These are phyloP conservation scores for Lachancea waltii DNA, from an alignment of 805 yeast species.

Conservation along the genomic window DNA sequence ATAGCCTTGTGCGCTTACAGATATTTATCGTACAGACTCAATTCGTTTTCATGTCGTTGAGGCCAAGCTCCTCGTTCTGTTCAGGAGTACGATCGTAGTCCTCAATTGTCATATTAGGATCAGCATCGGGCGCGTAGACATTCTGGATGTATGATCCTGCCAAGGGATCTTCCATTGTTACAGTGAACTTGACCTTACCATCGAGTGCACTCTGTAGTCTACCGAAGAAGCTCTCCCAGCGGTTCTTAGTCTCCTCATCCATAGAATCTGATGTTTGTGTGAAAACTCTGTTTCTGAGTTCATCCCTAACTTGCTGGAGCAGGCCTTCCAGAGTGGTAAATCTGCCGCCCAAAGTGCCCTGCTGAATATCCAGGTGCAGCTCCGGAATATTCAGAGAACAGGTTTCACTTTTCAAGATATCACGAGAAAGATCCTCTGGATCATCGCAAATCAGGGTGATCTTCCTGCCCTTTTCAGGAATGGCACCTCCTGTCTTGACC, in stretches of 20 bases:
- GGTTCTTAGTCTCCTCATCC: constrained; percentile 67
- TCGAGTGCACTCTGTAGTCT: constrained; percentile 69
- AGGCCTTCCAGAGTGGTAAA: constrained; percentile 96
- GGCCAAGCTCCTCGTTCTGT: constrained; percentile 89
- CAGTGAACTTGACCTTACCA: constrained; percentile 78
- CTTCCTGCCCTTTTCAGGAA: constrained; percentile 77
- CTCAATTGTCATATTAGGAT: constrained; percentile 90
- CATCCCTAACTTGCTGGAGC: constrained; percentile 81
- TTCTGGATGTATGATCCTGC: constrained; percentile 95
- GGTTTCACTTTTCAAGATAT: constrained; percentile 88
- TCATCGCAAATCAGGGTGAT: constrained; percentile 73
- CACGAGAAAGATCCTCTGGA: constrained; percentile 82
- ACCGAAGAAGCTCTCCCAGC: constrained; percentile 78
- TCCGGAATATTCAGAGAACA: constrained; percentile 86
- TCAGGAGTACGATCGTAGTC: constrained; percentile 84
- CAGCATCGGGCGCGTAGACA: constrained; percentile 97
- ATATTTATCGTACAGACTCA: background rate
- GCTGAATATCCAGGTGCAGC: constrained; percentile 79
- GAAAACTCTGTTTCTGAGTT: constrained; percentile 77
- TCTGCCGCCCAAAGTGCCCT: constrained; percentile 97
- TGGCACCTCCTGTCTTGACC: constrained; percentile 97
- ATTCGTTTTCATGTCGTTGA: constrained; percentile 39
- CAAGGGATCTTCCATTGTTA: constrained; percentile 87
- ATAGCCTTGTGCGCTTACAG: background rate
- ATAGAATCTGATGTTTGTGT: constrained; percentile 85